phyloP scores from a whole-genome alignment of 805 yeast species.

The Candida fluviatilis region DNA sequence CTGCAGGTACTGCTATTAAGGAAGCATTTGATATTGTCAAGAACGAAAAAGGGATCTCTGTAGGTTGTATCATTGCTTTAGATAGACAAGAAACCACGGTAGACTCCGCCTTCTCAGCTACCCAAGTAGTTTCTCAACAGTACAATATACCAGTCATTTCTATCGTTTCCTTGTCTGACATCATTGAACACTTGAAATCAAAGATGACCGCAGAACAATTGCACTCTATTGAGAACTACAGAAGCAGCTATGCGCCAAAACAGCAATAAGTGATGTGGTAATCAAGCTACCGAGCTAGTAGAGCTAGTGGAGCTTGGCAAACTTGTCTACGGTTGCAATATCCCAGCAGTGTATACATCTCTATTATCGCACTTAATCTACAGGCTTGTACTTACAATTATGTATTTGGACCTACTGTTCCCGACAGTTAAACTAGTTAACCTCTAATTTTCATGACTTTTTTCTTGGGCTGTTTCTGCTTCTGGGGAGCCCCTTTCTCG shows the following conservation, averaged over 20 bases:
- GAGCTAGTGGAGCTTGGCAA: too few relatives aligned
- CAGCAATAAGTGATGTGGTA: neutral
- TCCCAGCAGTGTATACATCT: too few relatives aligned
- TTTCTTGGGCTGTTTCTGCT: constrained; percentile 46
- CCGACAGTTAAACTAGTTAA: constrained; percentile 10
- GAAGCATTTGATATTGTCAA: constrained; percentile 84
- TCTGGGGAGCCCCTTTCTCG: constrained; percentile 27
- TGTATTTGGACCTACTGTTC: too few relatives aligned
- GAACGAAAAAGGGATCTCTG: constrained; percentile 65
- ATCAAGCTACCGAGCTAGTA: too few relatives aligned
- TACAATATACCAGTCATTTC: constrained; percentile 80
- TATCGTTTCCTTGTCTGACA: constrained; percentile 73
- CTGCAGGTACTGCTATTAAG: constrained; percentile 97
- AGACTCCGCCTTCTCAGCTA: constrained; percentile 67
- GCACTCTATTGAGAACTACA: constrained; percentile 55
- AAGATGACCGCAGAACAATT: constrained; percentile 57
- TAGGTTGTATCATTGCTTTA: constrained; percentile 84
- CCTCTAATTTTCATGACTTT: constrained; percentile 63
- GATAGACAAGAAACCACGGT: constrained; percentile 92
- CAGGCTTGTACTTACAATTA: too few relatives aligned
- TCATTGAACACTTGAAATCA: constrained; percentile 57
- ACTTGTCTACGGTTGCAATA: too few relatives aligned
- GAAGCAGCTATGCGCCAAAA: constrained; percentile 46
- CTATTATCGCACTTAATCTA: too few relatives aligned
- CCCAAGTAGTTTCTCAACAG: constrained; percentile 68